These are phyloP conservation scores for Candolleomyces efflorescens DNA, from an alignment of 768 basidiomycete species.

Conservation along the genomic window DNA sequence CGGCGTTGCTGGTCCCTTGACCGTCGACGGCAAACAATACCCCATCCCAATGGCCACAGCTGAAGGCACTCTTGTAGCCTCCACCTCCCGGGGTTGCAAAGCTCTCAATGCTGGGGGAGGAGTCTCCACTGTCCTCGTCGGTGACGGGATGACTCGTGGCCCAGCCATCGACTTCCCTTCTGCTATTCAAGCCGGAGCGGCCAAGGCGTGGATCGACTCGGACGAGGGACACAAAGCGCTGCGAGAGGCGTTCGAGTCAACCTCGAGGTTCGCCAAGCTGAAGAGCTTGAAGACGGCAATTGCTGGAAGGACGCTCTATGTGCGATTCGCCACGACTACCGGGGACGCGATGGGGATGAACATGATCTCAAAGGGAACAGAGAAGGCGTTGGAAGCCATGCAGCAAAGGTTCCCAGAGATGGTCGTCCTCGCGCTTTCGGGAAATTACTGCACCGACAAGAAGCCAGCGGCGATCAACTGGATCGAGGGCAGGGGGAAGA, in stretches of 20 bases:
- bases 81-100: constrained; percentile 90
- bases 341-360: constrained; percentile 99
- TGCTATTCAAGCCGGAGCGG: constrained; percentile 72
- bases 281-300: constrained; percentile 46
- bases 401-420: constrained; percentile 82
- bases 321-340: constrained; percentile 90
- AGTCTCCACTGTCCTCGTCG: constrained; percentile 86
- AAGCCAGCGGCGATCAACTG: constrained; percentile 77
- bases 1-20: constrained; percentile 33
- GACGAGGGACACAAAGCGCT: constrained; percentile 73
- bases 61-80: constrained; percentile 57
- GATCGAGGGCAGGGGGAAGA: constrained; percentile 99
- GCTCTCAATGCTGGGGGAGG: constrained; percentile 96
- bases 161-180: constrained; percentile 94
- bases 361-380: constrained; percentile 99
- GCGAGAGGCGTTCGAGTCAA: constrained; percentile 90
- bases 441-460: no score
- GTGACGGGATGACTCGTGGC: constrained; percentile 97
- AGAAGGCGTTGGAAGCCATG: constrained; percentile 90
- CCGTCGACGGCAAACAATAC: constrained; percentile 76
- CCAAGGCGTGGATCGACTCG: constrained; percentile 83
- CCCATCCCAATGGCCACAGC: constrained; percentile 99
- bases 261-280: constrained; percentile 80
- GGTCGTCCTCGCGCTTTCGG: no score
- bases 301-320: constrained; percentile 90